Evolutionary conservation across 352 stramenopile species (phyloP).

Genomic region (Phytophthora capsici): DNA sequence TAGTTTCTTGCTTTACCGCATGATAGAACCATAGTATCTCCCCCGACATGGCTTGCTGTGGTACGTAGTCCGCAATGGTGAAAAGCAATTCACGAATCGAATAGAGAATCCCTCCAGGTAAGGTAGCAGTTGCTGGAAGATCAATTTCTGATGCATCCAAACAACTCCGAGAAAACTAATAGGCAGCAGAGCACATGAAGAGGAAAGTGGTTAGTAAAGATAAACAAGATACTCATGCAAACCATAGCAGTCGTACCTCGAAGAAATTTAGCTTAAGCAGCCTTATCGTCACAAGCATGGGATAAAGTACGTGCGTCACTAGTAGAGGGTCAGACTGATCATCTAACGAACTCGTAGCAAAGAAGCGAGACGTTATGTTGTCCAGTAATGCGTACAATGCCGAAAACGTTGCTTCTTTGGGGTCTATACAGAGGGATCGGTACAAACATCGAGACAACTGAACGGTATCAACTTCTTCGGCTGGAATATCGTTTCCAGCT

Average conservation of each 20-base stretch:
- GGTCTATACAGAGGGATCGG: conserved; percentile 82
- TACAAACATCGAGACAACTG: conserved; percentile 83
- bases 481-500: conserved; percentile 74
- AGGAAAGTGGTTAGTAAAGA: conserved; percentile 2
- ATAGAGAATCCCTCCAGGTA: conserved; percentile 52
- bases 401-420: conserved; percentile 74
- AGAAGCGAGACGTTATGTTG: conserved; percentile 42
- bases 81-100: conserved; percentile 78
- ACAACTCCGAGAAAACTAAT: conserved; percentile 76
- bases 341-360: conserved; percentile 15
- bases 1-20: conserved; percentile 83
- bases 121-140: conserved; percentile 39
- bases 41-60: conserved; percentile 29
- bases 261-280: conserved; percentile 91
- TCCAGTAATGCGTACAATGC: conserved; percentile 64
- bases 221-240: background rate
- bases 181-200: background rate
- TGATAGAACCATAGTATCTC: conserved; percentile 76
- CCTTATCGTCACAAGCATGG: conserved; percentile 71
- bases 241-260: conserved; percentile 52
- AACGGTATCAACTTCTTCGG: conserved; percentile 76
- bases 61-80: conserved; percentile 61
- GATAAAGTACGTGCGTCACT: conserved; percentile 68
- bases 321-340: conserved; percentile 16
- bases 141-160: conserved; percentile 68